Base-by-base conservation (phyloP, 352 stramenopile genomes). In the Phytophthora podocarpi region DNA sequence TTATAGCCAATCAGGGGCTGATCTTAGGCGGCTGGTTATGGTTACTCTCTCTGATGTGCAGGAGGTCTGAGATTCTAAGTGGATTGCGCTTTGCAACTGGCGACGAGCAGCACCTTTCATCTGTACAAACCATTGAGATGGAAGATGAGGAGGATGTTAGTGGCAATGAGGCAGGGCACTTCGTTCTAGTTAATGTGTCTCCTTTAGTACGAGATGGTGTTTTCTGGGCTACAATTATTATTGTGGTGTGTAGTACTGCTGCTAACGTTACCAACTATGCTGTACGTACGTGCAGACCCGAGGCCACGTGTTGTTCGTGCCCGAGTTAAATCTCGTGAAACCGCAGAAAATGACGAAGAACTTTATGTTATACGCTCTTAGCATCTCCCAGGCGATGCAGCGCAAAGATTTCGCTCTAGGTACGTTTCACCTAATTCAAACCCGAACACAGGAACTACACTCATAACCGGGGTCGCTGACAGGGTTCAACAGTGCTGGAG, bases 401-500 rank as follows among this genome's bases (percentile, higher is more conserved):
- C 59, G 67, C 2, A 39, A 64, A 1, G 68, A 85, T 35, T 90
- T 87, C 46, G 65, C 75, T 16, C 45, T 89, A 0, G 80, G 80
- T 93, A 50, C 40, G 51, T 59, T 11, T 13, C 4, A 50, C 21
- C 10, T 28, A n/a, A 11, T 20, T 20, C 13, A 24, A 13, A 3
- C 23, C 7, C 12, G 20, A 15, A 23, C 13, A 6, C 51, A 13
- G 10, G 18, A 30, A 23, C 4, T 41, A 21, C n/a, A 21, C 21
- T 48, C 28, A 40, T n/a, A 26, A 31, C 12, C 39, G 12, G 5
- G 7, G 5, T 34, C 42, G 7, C 28, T 37, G 5, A 48, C 27
- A 79, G 84, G 81, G 5, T 93, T 90, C 58, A 93, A 93, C 53
- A 89, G 84, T 45, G 60, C 67, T 24, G 84, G 84, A 16, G 84